phyloP scores from a whole-genome alignment of 805 yeast genomes.

The Hermanozyma aechmeae region DNA sequence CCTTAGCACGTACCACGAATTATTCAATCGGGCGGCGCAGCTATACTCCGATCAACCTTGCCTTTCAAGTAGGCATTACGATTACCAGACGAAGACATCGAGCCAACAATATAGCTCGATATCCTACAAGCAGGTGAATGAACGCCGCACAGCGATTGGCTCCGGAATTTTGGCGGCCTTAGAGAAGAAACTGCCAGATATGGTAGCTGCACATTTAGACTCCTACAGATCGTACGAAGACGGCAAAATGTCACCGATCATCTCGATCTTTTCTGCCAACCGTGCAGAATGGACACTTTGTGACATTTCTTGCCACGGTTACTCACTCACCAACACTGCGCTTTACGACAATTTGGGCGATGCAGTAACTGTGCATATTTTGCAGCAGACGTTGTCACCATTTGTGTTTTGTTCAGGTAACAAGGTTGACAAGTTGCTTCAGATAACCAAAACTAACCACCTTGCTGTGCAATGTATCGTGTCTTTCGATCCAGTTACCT shows the following conservation, averaged over 20 bases:
- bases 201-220: not conserved
- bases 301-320: slow-evolving; percentile 10
- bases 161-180: slow-evolving; percentile 39
- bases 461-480: not conserved
- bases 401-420: slow-evolving; percentile 10
- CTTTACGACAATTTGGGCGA: slow-evolving; percentile 14
- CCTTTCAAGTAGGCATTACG: slow-evolving; percentile 28
- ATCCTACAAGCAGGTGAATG: slow-evolving; percentile 32
- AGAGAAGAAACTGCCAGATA: slow-evolving; percentile 7
- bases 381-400: slow-evolving; percentile 11
- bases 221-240: slow-evolving; percentile 1
- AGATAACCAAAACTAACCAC: slow-evolving; percentile 6
- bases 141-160: slow-evolving; percentile 40
- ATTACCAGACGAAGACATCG: slow-evolving; percentile 18
- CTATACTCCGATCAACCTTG: slow-evolving; percentile 19
- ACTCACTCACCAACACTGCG: slow-evolving; percentile 12
- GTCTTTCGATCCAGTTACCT: slow-evolving; percentile 1
- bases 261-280: slow-evolving; percentile 14
- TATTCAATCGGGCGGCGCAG: slow-evolving; percentile 18
- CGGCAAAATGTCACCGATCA: slow-evolving; percentile 7
- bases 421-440: slow-evolving; percentile 8
- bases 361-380: slow-evolving; percentile 12
- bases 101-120: slow-evolving; percentile 32
- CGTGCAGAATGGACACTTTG: slow-evolving; percentile 10
- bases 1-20: slow-evolving; percentile 27